Percentiles rank a stretch among this genome's conserved stretches.
Conservation (phyloP, 495 filamentous ascomycete genomes). For the Podospora pseudocomata region DNA sequence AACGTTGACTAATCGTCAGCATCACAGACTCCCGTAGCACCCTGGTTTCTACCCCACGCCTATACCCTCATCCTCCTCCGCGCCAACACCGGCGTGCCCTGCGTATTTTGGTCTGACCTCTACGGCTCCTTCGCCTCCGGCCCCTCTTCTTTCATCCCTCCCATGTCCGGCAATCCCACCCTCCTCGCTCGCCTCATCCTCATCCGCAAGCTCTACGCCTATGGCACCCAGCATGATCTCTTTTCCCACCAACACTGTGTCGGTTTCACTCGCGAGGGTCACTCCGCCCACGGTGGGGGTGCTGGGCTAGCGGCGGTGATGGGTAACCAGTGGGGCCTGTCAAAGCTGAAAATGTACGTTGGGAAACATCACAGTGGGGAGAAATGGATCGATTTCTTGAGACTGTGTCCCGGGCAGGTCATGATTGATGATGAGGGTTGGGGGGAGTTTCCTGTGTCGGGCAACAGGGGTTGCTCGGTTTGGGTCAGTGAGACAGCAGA, state of each 20-base stretch:
- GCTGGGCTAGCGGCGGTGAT: slow-evolving; percentile 59
- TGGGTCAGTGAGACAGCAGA: slow-evolving; percentile 57
- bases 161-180: slow-evolving; percentile 53
- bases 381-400: slow-evolving; percentile 60
- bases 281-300: slow-evolving; percentile 26
- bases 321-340: slow-evolving; percentile 48
- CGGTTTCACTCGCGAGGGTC: slow-evolving; percentile 57
- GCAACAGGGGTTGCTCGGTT: slow-evolving; percentile 53
- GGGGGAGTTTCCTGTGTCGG: slow-evolving; percentile 50
- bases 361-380: slow-evolving; percentile 55
- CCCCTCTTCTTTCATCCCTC: slow-evolving; percentile 39
- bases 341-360: slow-evolving; percentile 56
- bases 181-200: slow-evolving; percentile 56
- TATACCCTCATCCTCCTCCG: slow-evolving; percentile 68
- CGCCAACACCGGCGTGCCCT: slow-evolving; percentile 59
- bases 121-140: slow-evolving; percentile 58
- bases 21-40: slow-evolving; percentile 48
- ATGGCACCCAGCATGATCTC: slow-evolving; percentile 67
- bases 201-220: slow-evolving; percentile 65
- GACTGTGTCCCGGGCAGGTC: slow-evolving; percentile 46
- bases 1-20: too few species aligned
- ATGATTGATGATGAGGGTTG: slow-evolving; percentile 54
- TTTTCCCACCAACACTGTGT: slow-evolving; percentile 64
- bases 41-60: slow-evolving; percentile 58
- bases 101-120: slow-evolving; percentile 71